Evolutionary conservation across 257 asterid genomes (phyloP), one percentile per base, ranked within the genome.

Genomic region (Solanum medicagineum): DNA sequence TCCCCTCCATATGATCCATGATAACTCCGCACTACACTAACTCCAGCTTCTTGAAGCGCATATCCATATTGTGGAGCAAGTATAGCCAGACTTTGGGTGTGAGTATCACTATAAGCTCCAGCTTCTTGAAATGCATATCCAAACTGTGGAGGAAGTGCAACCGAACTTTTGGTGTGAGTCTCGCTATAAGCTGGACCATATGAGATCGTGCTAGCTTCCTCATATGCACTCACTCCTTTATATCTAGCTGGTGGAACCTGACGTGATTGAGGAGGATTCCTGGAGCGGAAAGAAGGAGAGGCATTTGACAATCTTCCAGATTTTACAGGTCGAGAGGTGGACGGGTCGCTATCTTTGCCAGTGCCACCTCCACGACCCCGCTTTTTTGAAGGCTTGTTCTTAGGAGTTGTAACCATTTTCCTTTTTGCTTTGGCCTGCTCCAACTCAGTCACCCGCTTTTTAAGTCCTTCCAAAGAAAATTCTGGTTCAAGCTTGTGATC

Each of bases 401-500:
- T 17, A 56, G 82, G 70, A 49, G 69, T 53, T 45, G 84, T 56
- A 44, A 57, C 54, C 60, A 70, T 87, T 62, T 80, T 82, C 83
- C 65, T 85, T n/a, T 75, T 80, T 65, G 86, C 53, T 36, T 29
- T 82, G 75, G 84, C 81, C 84, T 81, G 83, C 84, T 85, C 90
- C 70, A 85, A 79, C 81, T 85, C 86, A 7, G 60, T 66, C 8
- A 87, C 71, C 40, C 88, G 86, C 45, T 55, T 85, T 22, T 65
- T 82, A 6, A 87, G 75, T 45, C 75, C 74, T 4, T 84, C 87
- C 55, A 85, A 2, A 53, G 81, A 24, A 63, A 87, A 85, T 55
- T 81, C 84, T 10, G 74, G 1, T 73, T 87, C 90, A 54, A 87
- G 85, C 66, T 81, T 81, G 85, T 81, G 86, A 63, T 85, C 88